Evolutionary conservation across 2,329 filamentous ascomycete genomes (phyloP).

Genomic region (Didymella glomerata): DNA sequence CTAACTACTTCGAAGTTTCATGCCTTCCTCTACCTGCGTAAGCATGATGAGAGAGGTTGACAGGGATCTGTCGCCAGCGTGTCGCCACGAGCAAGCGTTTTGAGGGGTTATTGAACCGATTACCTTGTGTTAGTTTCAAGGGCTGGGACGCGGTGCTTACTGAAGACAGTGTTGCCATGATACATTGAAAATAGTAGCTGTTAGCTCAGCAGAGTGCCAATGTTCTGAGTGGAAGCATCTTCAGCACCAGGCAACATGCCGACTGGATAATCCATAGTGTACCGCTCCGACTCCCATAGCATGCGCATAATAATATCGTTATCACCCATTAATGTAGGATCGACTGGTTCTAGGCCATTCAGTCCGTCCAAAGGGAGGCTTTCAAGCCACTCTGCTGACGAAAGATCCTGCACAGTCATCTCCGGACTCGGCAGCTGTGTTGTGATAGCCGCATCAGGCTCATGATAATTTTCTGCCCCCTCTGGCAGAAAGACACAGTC

Average conservation of each 20-base stretch:
- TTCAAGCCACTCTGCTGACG: slow-evolving; percentile 20
- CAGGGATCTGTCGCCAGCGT: neutral
- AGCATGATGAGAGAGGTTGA: neutral
- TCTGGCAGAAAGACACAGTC: slow-evolving; percentile 26
- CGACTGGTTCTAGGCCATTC: slow-evolving; percentile 15
- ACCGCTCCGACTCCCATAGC: slow-evolving; percentile 29
- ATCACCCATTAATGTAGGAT: slow-evolving; percentile 22
- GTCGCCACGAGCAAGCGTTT: neutral
- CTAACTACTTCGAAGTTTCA: neutral
- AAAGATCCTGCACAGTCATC: slow-evolving; percentile 20
- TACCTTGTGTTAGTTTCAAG: neutral
- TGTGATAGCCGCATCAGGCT: slow-evolving; percentile 14
- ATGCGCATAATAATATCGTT: slow-evolving; percentile 32
- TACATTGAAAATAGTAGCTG: neutral
- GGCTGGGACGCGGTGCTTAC: neutral
- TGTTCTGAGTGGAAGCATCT: neutral
- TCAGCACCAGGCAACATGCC: slow-evolving; percentile 20
- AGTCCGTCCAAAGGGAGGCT: slow-evolving; percentile 16
- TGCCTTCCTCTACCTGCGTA: neutral
- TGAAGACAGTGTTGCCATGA: neutral
- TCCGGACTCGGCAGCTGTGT: slow-evolving; percentile 29
- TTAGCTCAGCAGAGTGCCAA: neutral
- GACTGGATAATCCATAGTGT: slow-evolving; percentile 21
- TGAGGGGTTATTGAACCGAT: neutral
- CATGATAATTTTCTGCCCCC: slow-evolving; percentile 4